These are phyloP conservation scores for Striga asiatica DNA, from an alignment of 257 asterid species.

Conservation along the genomic window DNA sequence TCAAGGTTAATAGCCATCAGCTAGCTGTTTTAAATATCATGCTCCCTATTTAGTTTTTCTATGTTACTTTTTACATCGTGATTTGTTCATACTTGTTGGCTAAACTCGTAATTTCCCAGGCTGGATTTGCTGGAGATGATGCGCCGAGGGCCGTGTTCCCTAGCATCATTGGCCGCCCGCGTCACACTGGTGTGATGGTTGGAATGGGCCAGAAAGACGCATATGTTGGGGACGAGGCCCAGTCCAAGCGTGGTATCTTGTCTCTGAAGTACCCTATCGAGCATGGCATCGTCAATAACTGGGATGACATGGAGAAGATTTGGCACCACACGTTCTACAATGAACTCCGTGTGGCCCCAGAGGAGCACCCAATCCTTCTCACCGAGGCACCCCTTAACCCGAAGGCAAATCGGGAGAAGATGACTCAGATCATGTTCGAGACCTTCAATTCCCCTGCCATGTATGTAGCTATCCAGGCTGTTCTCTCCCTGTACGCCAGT, in stretches of 20 bases:
- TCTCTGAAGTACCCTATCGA: conserved; percentile 24
- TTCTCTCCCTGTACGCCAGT: conserved; percentile 25
- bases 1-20: conserved; percentile 26
- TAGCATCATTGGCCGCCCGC: conserved; percentile 29
- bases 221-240: conserved; percentile 28
- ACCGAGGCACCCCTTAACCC: conserved; percentile 27
- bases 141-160: conserved; percentile 62
- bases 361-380: conserved; percentile 28
- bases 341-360: conserved; percentile 28
- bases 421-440: conserved; percentile 26
- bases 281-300: conserved; percentile 24
- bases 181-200: conserved; percentile 28
- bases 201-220: conserved; percentile 30
- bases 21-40: not conserved
- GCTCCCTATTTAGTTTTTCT: no score
- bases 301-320: conserved; percentile 30
- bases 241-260: conserved; percentile 26
- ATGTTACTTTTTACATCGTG: no score
- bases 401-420: conserved; percentile 26
- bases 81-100: no score
- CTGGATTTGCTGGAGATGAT: conserved; percentile 62
- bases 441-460: conserved; percentile 29
- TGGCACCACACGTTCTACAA: conserved; percentile 28
- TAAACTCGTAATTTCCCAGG: conserved; percentile 23
- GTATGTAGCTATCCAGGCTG: conserved; percentile 30